Evolutionary conservation across 108 stramenopile genomes (phyloP).

Genomic region (Nitzschia sp.): DNA sequence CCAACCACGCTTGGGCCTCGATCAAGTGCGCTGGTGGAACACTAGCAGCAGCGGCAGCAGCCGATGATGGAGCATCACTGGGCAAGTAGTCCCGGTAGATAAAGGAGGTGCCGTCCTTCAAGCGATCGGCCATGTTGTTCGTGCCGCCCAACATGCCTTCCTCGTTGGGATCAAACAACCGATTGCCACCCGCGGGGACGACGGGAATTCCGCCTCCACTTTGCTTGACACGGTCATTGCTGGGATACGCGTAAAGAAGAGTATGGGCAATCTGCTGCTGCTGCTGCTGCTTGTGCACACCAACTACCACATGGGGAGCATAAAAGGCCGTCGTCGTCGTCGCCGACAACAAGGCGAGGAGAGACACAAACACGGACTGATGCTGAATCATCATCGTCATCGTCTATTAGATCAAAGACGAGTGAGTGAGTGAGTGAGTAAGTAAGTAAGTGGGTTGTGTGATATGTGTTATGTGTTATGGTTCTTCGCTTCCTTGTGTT

Average conservation of each 20-base stretch:
- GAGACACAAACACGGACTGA: not conserved
- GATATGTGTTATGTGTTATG: too few relatives aligned
- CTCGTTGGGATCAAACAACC: constrained; percentile 64
- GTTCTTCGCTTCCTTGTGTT: too few relatives aligned
- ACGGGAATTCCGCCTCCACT: constrained; percentile 52
- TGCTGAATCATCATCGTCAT: not conserved
- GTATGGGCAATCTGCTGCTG: not conserved
- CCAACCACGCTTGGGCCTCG: constrained; percentile 78
- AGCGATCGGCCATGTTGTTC: constrained; percentile 32
- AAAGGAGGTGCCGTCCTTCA: constrained; percentile 26
- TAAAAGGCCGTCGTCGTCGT: not conserved
- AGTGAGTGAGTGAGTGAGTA: too few relatives aligned
- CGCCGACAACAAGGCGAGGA: not conserved
- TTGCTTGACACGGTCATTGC: constrained; percentile 19
- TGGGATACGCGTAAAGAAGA: not conserved
- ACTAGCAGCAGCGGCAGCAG: too few relatives aligned
- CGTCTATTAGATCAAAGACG: too few relatives aligned
- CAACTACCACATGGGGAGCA: too few relatives aligned
- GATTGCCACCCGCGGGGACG: constrained; percentile 37
- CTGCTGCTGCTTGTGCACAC: not conserved
- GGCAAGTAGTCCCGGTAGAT: not conserved
- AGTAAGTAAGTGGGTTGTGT: too few relatives aligned
- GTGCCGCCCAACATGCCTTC: constrained; percentile 66
- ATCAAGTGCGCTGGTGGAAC: not conserved
- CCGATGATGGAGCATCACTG: constrained; percentile 12